Evolutionary conservation across 257 asterid species (phyloP), one percentile per base, ranked within the genome.

Genomic region (Knoxia roxburghii): DNA sequence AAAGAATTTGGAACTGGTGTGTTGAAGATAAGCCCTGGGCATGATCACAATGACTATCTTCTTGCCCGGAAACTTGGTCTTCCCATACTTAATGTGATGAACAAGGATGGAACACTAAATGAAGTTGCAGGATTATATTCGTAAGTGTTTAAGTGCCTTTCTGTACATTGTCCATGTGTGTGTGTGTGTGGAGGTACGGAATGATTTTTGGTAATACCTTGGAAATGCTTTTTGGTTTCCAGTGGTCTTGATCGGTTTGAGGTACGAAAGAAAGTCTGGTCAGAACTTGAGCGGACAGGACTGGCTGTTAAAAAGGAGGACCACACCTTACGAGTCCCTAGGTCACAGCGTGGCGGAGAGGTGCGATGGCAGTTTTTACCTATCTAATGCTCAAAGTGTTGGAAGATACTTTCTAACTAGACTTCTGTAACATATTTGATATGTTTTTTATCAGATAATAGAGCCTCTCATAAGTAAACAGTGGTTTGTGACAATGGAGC

Each of bases 291-390:
- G 81, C 94, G 85, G 80, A 86, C 96, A 3, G 96, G 97, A 29
- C 76, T 93, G 77, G 96, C 90, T 51, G 97, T 88, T 27, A 93
- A 90, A 81, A 90, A 88, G 71, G 97, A 90, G 87, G 72, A 91
- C 60, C 79, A 90, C 78, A 88, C 88, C 68, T 80, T 81, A 37
- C 83, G 99, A 71, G 97, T 93, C 75, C 99, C 99, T 63, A 90
- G 99, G 77, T 93, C 99, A 23, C 99, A 93, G 75, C 99, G 99
- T 65, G 99, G 99, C 76, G 99, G 99, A 77, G 99, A 93, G 86
- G 99, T 93, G 78, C 53, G 86, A 45, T 56, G 61, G 57, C 37
- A 54, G 21, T 74, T 53, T 49, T 50, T 27, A 58, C 58, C 58
- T 57, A 55, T 49, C 67, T 68, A 68, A 61, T 54, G 64, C 49